Percentiles rank a stretch among this genome's conserved stretches.
Conservation (phyloP, 2,329 filamentous ascomycete species). For the Amylocarpus encephaloides region DNA sequence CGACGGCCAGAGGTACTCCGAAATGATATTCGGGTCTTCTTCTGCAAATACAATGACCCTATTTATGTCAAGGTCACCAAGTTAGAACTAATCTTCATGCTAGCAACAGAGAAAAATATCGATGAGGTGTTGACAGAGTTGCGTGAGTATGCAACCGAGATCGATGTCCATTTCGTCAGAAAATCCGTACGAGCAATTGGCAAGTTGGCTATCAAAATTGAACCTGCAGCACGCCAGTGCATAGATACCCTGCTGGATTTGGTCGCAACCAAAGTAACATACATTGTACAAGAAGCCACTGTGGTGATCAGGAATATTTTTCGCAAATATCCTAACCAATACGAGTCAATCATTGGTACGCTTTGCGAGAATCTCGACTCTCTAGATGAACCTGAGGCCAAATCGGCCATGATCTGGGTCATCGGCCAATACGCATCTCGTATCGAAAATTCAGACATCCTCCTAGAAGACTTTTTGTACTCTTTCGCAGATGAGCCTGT, state of each 20-base stretch:
- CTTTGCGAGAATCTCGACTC: slow-evolving; percentile 95
- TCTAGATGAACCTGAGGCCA: slow-evolving; percentile 93
- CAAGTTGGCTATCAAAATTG: slow-evolving; percentile 98
- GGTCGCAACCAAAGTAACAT: slow-evolving; percentile 95
- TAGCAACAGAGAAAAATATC: slow-evolving; percentile 92
- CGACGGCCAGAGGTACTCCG: slow-evolving; percentile 85
- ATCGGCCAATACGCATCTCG: slow-evolving; percentile 97
- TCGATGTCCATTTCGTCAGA: slow-evolving; percentile 96
- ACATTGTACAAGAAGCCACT: slow-evolving; percentile 97
- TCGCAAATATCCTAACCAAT: slow-evolving; percentile 97
- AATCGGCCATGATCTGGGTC: slow-evolving; percentile 98
- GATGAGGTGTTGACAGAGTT: slow-evolving; percentile 90
- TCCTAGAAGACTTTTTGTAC: slow-evolving; percentile 92
- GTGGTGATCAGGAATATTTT: slow-evolving; percentile 99
- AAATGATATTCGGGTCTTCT: slow-evolving; percentile 97
- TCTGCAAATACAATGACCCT: slow-evolving; percentile 99
- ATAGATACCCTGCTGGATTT: slow-evolving; percentile 90
- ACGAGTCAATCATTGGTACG: slow-evolving; percentile 94
- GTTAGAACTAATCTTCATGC: slow-evolving; percentile 97
- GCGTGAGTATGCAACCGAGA: slow-evolving; percentile 94
- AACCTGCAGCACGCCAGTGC: slow-evolving; percentile 82
- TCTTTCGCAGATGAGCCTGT: slow-evolving; percentile 91
- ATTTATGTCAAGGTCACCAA: slow-evolving; percentile 99
- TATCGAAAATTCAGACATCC: slow-evolving; percentile 91
- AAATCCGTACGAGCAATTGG: slow-evolving; percentile 97